Percentiles rank a stretch among this genome's conserved stretches.
Conservation (phyloP, 441 rosid species). For the Lepidium campestre region DNA sequence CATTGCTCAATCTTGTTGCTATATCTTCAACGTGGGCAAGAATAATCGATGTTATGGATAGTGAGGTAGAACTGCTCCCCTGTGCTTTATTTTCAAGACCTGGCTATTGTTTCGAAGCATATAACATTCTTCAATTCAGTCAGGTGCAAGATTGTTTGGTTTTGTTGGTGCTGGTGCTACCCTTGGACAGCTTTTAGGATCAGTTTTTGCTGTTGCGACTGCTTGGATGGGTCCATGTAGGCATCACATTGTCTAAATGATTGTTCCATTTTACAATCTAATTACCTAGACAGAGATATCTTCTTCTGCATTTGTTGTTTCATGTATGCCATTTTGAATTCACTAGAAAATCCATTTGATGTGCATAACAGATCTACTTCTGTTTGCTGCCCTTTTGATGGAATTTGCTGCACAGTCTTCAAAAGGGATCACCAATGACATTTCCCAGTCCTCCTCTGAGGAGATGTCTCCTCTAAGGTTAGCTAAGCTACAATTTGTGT, state of each 20-base stretch:
- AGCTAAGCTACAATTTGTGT: conserved; percentile 7
- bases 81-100: not conserved
- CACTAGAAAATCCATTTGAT: conserved; percentile 1
- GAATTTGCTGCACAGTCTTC: conserved; percentile 87
- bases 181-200: conserved; percentile 92
- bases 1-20: conserved; percentile 82
- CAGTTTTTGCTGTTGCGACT: conserved; percentile 75
- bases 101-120: conserved; percentile 15
- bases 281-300: not conserved
- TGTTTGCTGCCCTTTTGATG: conserved; percentile 83
- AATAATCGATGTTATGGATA: conserved; percentile 87
- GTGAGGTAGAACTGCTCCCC: conserved; percentile 51
- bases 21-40: conserved; percentile 98
- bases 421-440: conserved; percentile 64
- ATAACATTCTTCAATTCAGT: conserved; percentile 49
- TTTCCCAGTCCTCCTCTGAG: conserved; percentile 44
- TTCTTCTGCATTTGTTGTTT: conserved; percentile 4
- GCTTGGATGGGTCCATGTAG: conserved; percentile 93
- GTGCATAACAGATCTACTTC: conserved; percentile 57
- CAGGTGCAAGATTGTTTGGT: conserved; percentile 96
- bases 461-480: conserved; percentile 72
- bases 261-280: not conserved
- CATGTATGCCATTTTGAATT: not conserved
- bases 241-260: conserved; percentile 20
- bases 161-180: conserved; percentile 98